Base-by-base conservation (phyloP, 2,329 filamentous ascomycete genomes). In the Hyphodiscus sp. region DNA sequence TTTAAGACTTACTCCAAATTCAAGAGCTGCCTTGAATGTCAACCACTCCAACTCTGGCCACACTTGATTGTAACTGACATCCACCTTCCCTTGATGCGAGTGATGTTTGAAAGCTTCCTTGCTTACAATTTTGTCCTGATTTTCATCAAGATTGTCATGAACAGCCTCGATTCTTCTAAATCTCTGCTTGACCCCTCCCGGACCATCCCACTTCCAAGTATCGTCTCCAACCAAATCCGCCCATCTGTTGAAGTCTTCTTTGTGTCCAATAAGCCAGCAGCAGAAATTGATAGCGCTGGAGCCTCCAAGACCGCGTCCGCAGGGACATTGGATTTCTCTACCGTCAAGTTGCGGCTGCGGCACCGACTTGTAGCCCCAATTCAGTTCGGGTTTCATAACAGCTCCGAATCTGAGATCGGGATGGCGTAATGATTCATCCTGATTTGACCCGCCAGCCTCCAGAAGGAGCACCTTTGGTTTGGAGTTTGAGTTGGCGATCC, bases 381-480 rank as follows among this genome's bases (percentile, higher is more conserved):
- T 81, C 56, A 82, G 68, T 9, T 74, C 70, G 6, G 69, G 69
- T 78, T 74, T 66, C 41, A 77, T 74, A 0, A 77, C 77, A 1
- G 69, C 48, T 64, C 61, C 60, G 67, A 76, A 85, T 50, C 81
- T 74, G 61, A 83, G 73, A 19, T 73, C 78, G 52, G 74, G 71
- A 6, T 76, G 67, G 11, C 69, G 65, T 7, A 64, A 68, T 51
- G 77, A 73, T 1, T 75, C 71, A 38, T 38, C 33, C 13, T 38
- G 11, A 47, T 80, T 77, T 10, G 61, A 60, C 15, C 26, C 52
- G 19, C 82, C 82, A 1, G 81, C 81, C 65, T 86, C 82, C 4
- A 85, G 67, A 0, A 86, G 71, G 2, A 85, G 73, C 1, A 85
- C 74, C 1, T 65, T 71, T 0, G 81, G 81, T 9, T 67, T 70